Percentiles rank a stretch among this genome's conserved stretches.
Conservation (phyloP, 2,329 filamentous ascomycete genomes). For the Ophiostoma triangulosporum region DNA sequence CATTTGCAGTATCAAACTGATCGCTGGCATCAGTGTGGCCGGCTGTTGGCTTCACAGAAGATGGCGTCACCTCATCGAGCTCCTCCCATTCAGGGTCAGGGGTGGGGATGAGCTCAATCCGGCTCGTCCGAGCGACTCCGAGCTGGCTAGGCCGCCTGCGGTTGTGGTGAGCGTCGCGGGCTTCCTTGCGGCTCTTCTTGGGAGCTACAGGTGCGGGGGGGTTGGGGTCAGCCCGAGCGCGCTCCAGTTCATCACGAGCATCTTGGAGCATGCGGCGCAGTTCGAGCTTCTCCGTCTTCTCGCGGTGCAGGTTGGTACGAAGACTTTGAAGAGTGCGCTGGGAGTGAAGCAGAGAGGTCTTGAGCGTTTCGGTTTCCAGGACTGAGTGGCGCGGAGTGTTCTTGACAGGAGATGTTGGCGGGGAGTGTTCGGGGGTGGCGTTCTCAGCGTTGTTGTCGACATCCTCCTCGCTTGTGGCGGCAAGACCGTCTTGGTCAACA, state of each 20-base stretch:
- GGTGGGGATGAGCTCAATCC: conserved; percentile 57
- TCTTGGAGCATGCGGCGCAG: conserved; percentile 91
- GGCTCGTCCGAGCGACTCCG: conserved; percentile 58
- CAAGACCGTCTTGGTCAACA: conserved; percentile 48
- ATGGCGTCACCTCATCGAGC: conserved; percentile 41
- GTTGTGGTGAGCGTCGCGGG: conserved; percentile 71
- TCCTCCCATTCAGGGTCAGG: conserved; percentile 87
- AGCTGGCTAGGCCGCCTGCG: conserved; percentile 51
- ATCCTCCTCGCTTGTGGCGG: conserved; percentile 46
- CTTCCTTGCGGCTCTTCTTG: conserved; percentile 52
- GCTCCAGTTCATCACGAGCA: conserved; percentile 77
- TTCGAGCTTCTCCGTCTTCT: conserved; percentile 97
- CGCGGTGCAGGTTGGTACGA: conserved; percentile 86
- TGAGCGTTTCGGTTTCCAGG: conserved; percentile 90
- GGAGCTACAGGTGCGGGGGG: conserved; percentile 25
- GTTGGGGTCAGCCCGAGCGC: conserved; percentile 43
- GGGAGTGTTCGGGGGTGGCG: conserved; percentile 75
- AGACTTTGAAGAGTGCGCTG: conserved; percentile 94
- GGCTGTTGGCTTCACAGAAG: conserved; percentile 18
- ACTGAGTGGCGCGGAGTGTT: conserved; percentile 79
- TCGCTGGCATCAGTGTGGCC: conserved; percentile 41
- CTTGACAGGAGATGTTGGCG: conserved; percentile 81
- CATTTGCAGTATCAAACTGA: conserved; percentile 69
- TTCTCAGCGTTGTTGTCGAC: conserved; percentile 53
- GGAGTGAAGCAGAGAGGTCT: conserved; percentile 85